These are phyloP conservation scores for Gossypioides kirkii DNA, from an alignment of 345 rosid species.

Conservation along the genomic window DNA sequence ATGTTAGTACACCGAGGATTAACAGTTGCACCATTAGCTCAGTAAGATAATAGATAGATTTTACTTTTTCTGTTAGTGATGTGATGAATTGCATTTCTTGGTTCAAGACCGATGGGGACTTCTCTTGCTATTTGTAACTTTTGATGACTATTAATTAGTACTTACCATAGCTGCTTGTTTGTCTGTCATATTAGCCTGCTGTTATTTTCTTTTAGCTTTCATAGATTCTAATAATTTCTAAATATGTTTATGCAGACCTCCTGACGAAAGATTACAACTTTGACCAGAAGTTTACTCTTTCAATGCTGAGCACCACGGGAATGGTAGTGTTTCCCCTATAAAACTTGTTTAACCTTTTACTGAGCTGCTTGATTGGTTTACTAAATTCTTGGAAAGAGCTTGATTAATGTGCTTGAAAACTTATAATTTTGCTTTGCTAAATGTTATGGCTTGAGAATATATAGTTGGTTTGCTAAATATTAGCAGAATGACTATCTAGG, in stretches of 20 bases:
- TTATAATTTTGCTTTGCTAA: neutral
- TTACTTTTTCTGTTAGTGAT: neutral
- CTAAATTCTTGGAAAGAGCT: neutral
- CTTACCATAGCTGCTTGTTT: neutral
- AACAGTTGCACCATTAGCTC: neutral
- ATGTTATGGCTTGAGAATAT: neutral
- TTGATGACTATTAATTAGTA: neutral
- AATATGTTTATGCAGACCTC: constrained; percentile 47
- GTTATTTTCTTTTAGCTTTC: neutral
- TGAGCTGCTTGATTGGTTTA: neutral
- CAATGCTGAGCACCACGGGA: constrained; percentile 51
- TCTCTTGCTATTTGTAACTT: constrained; percentile 1
- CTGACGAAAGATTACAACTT: constrained; percentile 66
- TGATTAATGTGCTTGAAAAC: neutral
- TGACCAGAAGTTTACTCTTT: constrained; percentile 69
- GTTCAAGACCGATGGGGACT: neutral
- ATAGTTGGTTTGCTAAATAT: neutral
- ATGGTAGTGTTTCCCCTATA: constrained; percentile 34
- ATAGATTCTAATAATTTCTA: constrained; percentile 6
- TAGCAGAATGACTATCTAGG: neutral
- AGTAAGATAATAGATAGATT: neutral
- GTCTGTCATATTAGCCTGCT: neutral
- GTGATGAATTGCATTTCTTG: neutral
- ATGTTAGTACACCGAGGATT: neutral
- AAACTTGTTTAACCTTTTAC: neutral